Base-by-base conservation (phyloP, 2,329 filamentous ascomycete species). In the Botrytis pseudocinerea region DNA sequence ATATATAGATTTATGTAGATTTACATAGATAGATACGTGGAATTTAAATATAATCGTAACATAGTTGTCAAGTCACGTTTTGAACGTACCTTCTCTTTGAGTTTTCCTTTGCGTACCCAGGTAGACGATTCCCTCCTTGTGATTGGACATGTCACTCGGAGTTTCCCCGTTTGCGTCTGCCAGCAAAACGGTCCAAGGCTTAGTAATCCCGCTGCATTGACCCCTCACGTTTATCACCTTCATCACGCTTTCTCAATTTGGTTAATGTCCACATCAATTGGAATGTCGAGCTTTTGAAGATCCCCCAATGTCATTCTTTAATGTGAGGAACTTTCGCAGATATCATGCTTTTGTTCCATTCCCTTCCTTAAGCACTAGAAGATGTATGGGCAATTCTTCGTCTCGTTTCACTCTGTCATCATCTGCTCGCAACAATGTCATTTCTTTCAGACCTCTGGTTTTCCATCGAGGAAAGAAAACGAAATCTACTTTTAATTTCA, bases 391-490 rank as follows among this genome's bases (percentile, higher is more conserved):
- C 35, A 32, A 42, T 42, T 28, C 22, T 66, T 14, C 59, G 22
- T 42, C 60, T 42, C 48, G 14, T 54, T 40, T 62, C 28, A n/a
- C 59, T 64, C 59, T 70, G 22, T 42, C 8, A 32, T 51, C 20
- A 32, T 32, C 59, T 64, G 35, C 57, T 32, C 16, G 3, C 25
- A 44, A 61, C 35, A 22, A n/a, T 61, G 18, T 59, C 22, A 25
- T 60, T 44, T 18, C 10, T 44, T 69, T 44, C 35, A 35, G 7
- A n/a, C 28, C 68, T 61, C 68, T 20, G 38, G 1, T 38, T 46
- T 46, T 70, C 8, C 54, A 77, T 57, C 83, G 87, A 78, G 85
- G 86, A 73, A 89, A 87, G 80, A 89, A 87, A 81, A 88, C 86
- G 8, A 86, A 80, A 78, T 85, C 86, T 4, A 85, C 85, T 1